Evolutionary conservation across 129 eudicot species (phyloP), one percentile per base, ranked within the genome.

Genomic region (Silybum marianum): DNA sequence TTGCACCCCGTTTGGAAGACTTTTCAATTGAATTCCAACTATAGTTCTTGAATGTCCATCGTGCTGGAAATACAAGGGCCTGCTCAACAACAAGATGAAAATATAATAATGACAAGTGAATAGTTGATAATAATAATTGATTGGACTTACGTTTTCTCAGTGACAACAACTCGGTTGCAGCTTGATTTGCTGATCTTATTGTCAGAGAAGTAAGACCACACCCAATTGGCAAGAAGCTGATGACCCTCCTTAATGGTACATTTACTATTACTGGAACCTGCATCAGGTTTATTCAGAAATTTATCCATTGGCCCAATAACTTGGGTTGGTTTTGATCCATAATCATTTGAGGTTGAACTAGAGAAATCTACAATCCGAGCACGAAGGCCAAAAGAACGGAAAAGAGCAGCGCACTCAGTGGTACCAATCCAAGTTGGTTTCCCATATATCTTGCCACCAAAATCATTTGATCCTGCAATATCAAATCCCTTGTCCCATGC

Each of bases 41-140:
- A 95, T 95, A 84, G 99, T 95, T 84, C 97, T 92, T 79, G 99
- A 95, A 80, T 95, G 99, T 62, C 99, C 99, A 75, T 95, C 86
- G 71, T 95, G 97, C 85, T 95, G 99, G 88, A 95, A 95, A 86
- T 95, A 95, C 90, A 95, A 87, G 73, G 99, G 99, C 91, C 99
- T 95, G 95, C 60, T 46, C 77, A 28, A 51, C 21, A 48, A 80
- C 16, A 34, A 11, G 25, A 65, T 69, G 11, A 69, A 42, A 72
- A 40, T 72, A 70, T 22, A 36, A 23, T 62, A 7, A 82, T 13
- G 23, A 73, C 72, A 40, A 3, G 62, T 22, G 12, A 11, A 9
- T 11, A 9, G 13, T 40, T 40, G 26, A 44, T 26, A 26, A 7
- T 58, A 63, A 36, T n/a, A n/a, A n/a, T n/a, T n/a, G n/a, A n/a